phyloP scores from a whole-genome alignment of 352 stramenopile genomes.

The Globisporangium paddicum region DNA sequence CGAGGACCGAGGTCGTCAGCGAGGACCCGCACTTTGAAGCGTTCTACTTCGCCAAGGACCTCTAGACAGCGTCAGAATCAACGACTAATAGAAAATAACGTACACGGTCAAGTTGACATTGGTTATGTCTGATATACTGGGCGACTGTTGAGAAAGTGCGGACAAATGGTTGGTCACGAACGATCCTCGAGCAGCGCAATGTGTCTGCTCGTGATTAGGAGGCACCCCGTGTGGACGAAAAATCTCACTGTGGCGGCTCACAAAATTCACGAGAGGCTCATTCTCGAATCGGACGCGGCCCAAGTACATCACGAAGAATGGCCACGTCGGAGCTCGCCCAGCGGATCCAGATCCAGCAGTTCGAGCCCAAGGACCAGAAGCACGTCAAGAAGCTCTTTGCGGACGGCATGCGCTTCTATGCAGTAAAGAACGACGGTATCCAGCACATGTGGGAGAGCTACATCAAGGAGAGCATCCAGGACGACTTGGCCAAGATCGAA shows the following conservation, averaged over 20 bases:
- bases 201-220: too few species aligned
- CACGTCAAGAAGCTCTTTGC: constrained; percentile 27
- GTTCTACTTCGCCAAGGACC: constrained; percentile 25
- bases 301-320: too few species aligned
- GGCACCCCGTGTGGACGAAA: too few species aligned
- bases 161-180: too few species aligned
- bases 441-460: constrained; percentile 17
- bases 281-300: too few species aligned
- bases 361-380: constrained; percentile 17
- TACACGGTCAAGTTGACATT: neutral
- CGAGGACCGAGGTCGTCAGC: constrained; percentile 16
- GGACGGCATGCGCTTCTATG: constrained; percentile 23
- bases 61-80: neutral
- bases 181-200: too few species aligned
- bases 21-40: constrained; percentile 28
- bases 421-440: constrained; percentile 7
- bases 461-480: constrained; percentile 6
- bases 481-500: constrained; percentile 32
- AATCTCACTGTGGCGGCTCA: too few species aligned
- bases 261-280: too few species aligned
- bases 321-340: neutral
- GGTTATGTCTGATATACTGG: too few species aligned
- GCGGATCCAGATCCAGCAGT: constrained; percentile 21
- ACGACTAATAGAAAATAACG: neutral
- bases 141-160: too few species aligned